Evolutionary conservation across 192 early-diverging fungal species (phyloP), one percentile per base, ranked within the genome.

Genomic region (Backusella circina): DNA sequence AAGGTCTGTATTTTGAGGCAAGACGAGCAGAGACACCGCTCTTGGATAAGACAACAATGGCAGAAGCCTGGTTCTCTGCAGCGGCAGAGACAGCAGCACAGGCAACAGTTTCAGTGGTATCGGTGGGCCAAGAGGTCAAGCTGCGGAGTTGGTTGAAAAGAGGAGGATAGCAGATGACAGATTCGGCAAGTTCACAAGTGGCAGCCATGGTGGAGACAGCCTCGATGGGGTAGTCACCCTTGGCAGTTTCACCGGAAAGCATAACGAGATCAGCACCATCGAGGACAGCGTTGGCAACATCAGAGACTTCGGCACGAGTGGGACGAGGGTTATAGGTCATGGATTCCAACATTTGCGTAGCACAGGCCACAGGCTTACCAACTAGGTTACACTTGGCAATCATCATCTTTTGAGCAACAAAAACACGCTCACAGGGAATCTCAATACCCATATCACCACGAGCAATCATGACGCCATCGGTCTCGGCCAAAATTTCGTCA

Each of bases 201-300:
- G 77, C 79, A 31, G 82, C 80, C 86, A 87, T 87, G 86, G 96
- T 96, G 65, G 86, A 83, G 65, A 96, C 95, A 31, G 96, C 93
- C 75, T 91, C 88, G 69, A 94, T 69, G 26, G 96, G 95, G 83
- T 95, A 95, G 44, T 83, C 73, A 16, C 96, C 96, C 81, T 96
- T 97, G 75, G 96, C 96, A 0, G 95, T 97, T 83, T 98, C 96
- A 74, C 95, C 95, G 51, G 94, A 95, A 71, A 98, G 85, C 96
- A 98, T 98, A 77, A 98, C 95, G 76, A 93, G 94, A 86, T 98
- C 96, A 47, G 93, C 91, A 70, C 96, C 96, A 80, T 97, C 96
- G 71, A 96, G 82, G 30, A 98, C 89, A 38, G 96, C 96, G 81
- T 98, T 98, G 64, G 96, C 96, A 36, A 98, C 96, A 80, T 98